Percentiles rank a stretch among this genome's conserved stretches.
phyloP scores from a whole-genome alignment of 2,329 filamentous ascomycete species.

The Clonostachys sp. region DNA sequence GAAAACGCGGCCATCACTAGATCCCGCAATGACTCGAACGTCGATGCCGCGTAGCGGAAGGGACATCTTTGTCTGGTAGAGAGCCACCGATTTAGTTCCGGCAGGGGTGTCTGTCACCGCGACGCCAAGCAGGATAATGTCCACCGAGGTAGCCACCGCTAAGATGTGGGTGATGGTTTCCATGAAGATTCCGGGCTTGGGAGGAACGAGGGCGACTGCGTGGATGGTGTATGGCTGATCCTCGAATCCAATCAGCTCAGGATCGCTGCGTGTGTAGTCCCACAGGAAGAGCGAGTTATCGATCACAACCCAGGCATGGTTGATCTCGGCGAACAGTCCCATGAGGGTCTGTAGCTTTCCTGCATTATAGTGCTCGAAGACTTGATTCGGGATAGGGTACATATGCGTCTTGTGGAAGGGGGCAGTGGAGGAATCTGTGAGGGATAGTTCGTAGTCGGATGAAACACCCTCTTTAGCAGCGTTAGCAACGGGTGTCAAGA shows the following conservation, averaged over 20 bases:
- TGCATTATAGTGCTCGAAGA: slow-evolving; percentile 89
- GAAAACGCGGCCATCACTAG: slow-evolving; percentile 86
- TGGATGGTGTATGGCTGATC: slow-evolving; percentile 85
- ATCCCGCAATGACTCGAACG: slow-evolving; percentile 75
- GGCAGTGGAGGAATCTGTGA: slow-evolving; percentile 66
- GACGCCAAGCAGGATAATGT: slow-evolving; percentile 87
- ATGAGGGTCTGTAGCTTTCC: slow-evolving; percentile 87
- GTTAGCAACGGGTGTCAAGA: background rate
- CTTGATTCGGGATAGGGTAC: slow-evolving; percentile 85
- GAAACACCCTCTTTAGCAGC: slow-evolving; percentile 71
- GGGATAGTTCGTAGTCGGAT: slow-evolving; percentile 82
- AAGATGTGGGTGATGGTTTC: slow-evolving; percentile 81
- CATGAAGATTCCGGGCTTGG: slow-evolving; percentile 84
- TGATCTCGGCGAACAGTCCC: slow-evolving; percentile 91
- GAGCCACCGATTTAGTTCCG: slow-evolving; percentile 66
- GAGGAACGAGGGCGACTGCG: slow-evolving; percentile 81
- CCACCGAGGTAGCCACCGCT: slow-evolving; percentile 79
- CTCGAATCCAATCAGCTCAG: slow-evolving; percentile 87
- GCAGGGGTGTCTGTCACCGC: slow-evolving; percentile 60
- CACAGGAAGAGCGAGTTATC: slow-evolving; percentile 95
- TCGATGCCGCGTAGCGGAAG: slow-evolving; percentile 72
- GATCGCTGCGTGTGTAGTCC: slow-evolving; percentile 94
- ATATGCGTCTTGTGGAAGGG: slow-evolving; percentile 85
- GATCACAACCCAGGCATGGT: slow-evolving; percentile 92
- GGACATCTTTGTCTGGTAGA: slow-evolving; percentile 88